Evolutionary conservation across 768 basidiomycete genomes (phyloP).

Genomic region (Ramaria rubella): DNA sequence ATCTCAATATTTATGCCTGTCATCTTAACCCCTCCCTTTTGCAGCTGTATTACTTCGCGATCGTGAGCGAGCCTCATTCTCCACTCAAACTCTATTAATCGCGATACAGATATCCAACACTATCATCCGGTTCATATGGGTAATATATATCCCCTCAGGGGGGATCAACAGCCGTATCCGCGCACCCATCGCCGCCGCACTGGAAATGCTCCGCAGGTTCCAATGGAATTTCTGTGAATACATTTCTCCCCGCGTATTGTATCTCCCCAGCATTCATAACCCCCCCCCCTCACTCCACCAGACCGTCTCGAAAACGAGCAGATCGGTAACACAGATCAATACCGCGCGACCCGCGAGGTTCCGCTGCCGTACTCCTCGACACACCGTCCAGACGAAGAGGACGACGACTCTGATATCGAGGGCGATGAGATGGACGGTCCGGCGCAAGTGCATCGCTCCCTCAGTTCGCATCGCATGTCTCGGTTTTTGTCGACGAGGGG

Average conservation of each 20-base stretch:
- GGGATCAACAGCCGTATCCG: conserved; percentile 47
- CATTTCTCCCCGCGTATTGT: neutral
- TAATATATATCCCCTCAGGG: conserved; percentile 59
- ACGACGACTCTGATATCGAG: conserved; percentile 37
- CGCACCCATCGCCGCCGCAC: conserved; percentile 57
- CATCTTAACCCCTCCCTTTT: neutral
- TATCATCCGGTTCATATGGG: conserved; percentile 74
- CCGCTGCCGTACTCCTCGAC: conserved; percentile 73
- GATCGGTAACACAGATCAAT: conserved; percentile 88
- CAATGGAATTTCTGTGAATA: conserved; percentile 89
- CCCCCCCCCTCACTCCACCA: conserved; percentile 24
- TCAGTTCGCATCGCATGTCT: too few relatives aligned
- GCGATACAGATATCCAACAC: conserved; percentile 60
- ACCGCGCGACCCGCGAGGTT: conserved; percentile 79
- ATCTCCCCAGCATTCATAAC: neutral
- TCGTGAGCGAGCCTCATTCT: conserved; percentile 40
- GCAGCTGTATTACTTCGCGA: conserved; percentile 73
- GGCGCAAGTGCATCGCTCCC: too few relatives aligned
- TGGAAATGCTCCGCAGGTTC: conserved; percentile 76
- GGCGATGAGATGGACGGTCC: conserved; percentile 25
- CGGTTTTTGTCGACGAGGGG: too few relatives aligned
- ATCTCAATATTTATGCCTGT: neutral
- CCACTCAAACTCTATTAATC: neutral
- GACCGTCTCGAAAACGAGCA: conserved; percentile 89
- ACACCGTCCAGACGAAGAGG: conserved; percentile 32